A percentile compares a stretch with the other conserved stretches of the same genome.
Conservation (phyloP, 1,139 yeast genomes). For the Pichia sp. region DNA sequence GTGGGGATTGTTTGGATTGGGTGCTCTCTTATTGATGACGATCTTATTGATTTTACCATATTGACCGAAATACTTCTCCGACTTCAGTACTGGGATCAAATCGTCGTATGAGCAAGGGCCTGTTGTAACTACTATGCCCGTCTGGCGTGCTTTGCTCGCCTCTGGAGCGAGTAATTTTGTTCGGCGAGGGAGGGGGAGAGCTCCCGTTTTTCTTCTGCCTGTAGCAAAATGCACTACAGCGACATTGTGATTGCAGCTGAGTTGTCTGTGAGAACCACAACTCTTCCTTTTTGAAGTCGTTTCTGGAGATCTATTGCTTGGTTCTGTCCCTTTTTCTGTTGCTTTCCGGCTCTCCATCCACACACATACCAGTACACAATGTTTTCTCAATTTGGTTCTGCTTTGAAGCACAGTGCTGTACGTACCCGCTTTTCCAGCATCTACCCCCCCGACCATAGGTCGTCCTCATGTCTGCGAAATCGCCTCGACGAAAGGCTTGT, state of each 20-base stretch:
- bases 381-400: constrained; percentile 34
- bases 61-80: constrained; percentile 95
- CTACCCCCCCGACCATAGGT: too few relatives aligned
- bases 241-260: neutral
- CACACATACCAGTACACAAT: constrained; percentile 19
- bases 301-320: neutral
- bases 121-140: too few relatives aligned
- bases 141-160: too few relatives aligned
- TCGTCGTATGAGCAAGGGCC: constrained; percentile 88
- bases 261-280: neutral
- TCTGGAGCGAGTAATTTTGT: neutral
- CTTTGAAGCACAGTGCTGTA: constrained; percentile 34
- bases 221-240: neutral
- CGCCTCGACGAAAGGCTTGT: too few relatives aligned
- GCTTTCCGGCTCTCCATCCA: neutral
- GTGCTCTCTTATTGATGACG: constrained; percentile 80
- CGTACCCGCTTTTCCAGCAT: constrained; percentile 15
- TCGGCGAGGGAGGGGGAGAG: neutral
- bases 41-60: constrained; percentile 94
- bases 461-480: too few relatives aligned
- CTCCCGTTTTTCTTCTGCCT: neutral
- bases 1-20: constrained; percentile 38
- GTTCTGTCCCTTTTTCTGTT: neutral
- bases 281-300: neutral
- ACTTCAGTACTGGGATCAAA: constrained; percentile 73